A percentile compares a stretch with the other conserved stretches of the same genome.
Evolutionary conservation across 2,329 filamentous ascomycete species (phyloP).

Genomic region (Orbilia javanica): DNA sequence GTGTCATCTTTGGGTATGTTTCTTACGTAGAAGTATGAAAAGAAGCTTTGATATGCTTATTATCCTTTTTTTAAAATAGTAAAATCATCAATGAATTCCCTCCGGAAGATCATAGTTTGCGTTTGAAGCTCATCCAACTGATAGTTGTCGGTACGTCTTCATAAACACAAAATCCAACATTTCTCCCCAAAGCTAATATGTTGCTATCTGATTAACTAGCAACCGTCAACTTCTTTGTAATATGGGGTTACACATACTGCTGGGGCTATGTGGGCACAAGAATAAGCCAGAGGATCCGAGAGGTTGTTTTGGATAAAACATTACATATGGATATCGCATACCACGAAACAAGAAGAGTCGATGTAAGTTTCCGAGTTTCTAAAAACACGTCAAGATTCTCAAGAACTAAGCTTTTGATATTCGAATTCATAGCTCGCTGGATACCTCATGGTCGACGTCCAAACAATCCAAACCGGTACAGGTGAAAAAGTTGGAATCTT

Average conservation of each 20-base stretch:
- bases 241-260: conserved; percentile 68
- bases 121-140: conserved; percentile 66
- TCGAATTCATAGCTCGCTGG: conserved; percentile 70
- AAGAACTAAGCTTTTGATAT: conserved; percentile 66
- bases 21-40: background rate
- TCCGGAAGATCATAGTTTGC: conserved; percentile 67
- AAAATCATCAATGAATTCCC: conserved; percentile 70
- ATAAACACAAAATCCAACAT: conserved; percentile 50
- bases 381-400: conserved; percentile 42
- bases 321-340: conserved; percentile 70
- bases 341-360: conserved; percentile 69
- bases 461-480: conserved; percentile 76
- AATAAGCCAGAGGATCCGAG: conserved; percentile 68
- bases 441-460: conserved; percentile 75
- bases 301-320: conserved; percentile 67
- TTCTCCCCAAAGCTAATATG: conserved; percentile 47
- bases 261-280: conserved; percentile 70
- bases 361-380: conserved; percentile 65
- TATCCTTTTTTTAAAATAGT: conserved; percentile 26
- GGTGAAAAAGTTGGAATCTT: conserved; percentile 78
- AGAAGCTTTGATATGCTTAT: background rate
- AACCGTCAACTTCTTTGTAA: conserved; percentile 67
- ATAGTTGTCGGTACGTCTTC: conserved; percentile 63
- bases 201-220: conserved; percentile 20
- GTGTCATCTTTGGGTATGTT: conserved; percentile 66